Base-by-base conservation (phyloP, 164 flowering plant species). In the Akebia trifoliata region DNA sequence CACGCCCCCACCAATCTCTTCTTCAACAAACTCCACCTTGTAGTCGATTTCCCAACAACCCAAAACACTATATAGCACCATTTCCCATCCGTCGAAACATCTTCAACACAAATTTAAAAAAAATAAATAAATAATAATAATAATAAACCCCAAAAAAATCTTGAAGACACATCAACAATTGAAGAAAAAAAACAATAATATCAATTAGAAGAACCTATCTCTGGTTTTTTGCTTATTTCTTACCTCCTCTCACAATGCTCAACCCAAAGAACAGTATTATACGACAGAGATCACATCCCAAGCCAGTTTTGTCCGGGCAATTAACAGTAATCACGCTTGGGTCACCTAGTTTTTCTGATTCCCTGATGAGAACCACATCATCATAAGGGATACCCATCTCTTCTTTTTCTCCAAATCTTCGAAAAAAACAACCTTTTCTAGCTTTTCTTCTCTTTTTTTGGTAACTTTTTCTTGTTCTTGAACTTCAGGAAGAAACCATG, bases 21-120 rank as follows among this genome's bases (percentile, higher is more conserved):
- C 61, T 85, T 85, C 74, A 86, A 67, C 47, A 52, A 69, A n/a
- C 71, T 61, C 90, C 87, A 87, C 52, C 72, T 63, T 0, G 77
- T 70, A 15, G 66, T 52, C 21, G 70, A 56, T 21, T 53, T 65
- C 22, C 75, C 74, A 26, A 80, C 69, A 10, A 82, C 91, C 95
- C 95, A 87, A 10, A 85, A 64, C 24, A 85, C 81, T 11, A 87
- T 37, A 74, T 81, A 87, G 62, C 95, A 87, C 89, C 95, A 87
- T 60, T 62, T 74, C 54, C 95, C 95, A 76, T 87, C 95, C 2
- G 90, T 88, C 3, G 87, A 84, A 54, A 79, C 54, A 78, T 88
- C 96, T 88, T 26, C 65, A 72, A 15, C 50, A 56, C 24, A 31
- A 20, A 57, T 10, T 28, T 32, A 4, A 25, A 22, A 25, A 20